phyloP scores from a whole-genome alignment of 148 eudicot species.

The Vaccinium vitisidaea region DNA sequence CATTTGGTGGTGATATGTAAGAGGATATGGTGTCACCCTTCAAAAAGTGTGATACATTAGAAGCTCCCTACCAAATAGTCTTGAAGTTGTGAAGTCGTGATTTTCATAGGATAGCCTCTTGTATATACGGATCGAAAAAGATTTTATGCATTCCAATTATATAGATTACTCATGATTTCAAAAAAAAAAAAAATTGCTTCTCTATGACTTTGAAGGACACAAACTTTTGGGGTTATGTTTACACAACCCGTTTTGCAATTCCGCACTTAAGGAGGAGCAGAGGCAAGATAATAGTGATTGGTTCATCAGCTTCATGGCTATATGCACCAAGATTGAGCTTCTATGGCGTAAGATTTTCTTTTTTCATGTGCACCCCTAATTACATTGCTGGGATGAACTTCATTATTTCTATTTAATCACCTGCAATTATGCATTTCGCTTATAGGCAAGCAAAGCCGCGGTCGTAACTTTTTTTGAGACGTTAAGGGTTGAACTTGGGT shows the following conservation, averaged over 20 bases:
- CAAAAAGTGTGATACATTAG: not conserved
- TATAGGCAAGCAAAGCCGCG: not conserved
- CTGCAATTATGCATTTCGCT: not conserved
- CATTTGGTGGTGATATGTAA: not conserved
- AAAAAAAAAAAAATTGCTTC: not conserved
- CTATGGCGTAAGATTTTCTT: not conserved
- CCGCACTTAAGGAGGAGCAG: not conserved
- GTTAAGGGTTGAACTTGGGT: not conserved
- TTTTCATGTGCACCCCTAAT: not conserved
- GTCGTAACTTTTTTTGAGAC: not conserved
- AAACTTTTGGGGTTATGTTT: conserved; percentile 7
- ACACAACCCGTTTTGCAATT: not conserved
- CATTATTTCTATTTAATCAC: not conserved
- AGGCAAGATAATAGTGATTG: conserved; percentile 2
- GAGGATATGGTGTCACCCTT: not conserved
- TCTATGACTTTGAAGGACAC: not conserved
- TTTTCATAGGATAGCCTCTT: not conserved
- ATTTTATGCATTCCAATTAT: not conserved
- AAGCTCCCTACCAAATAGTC: not conserved
- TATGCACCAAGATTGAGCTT: conserved; percentile 4
- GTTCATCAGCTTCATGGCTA: not conserved
- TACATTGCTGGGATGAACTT: not conserved
- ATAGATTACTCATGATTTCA: not conserved
- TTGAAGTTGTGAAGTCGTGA: not conserved
- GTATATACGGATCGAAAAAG: not conserved